phyloP scores from a whole-genome alignment of 2,329 filamentous ascomycete species.

The Colletotrichum spaethianum region DNA sequence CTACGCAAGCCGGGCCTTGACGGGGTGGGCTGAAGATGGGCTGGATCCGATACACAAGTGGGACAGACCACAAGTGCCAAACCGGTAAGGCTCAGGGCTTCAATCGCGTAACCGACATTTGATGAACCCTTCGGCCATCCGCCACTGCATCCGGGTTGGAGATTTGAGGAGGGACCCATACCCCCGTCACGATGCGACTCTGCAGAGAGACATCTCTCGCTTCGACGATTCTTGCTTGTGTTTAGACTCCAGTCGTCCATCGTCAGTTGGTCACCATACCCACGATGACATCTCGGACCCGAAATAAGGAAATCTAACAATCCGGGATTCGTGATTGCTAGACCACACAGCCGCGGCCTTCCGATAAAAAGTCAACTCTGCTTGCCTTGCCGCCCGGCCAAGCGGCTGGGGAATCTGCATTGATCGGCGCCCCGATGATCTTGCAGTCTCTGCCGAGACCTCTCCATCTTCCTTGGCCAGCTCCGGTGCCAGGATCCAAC shows the following conservation, averaged over 20 bases:
- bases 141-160: slow-evolving; percentile 15
- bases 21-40: neutral
- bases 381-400: neutral
- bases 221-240: neutral
- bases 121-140: slow-evolving; percentile 22
- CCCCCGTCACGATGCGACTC: slow-evolving; percentile 28
- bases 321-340: neutral
- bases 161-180: slow-evolving; percentile 27
- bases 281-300: neutral
- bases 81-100: neutral
- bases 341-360: neutral
- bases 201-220: slow-evolving; percentile 5
- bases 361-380: neutral
- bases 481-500: neutral
- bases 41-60: slow-evolving; percentile 2
- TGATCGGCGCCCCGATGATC: slow-evolving; percentile 5
- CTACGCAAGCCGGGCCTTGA: neutral
- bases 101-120: slow-evolving; percentile 30
- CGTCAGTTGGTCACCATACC: slow-evolving; percentile 3
- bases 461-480: slow-evolving; percentile 1
- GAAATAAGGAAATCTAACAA: slow-evolving; percentile 12
- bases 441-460: neutral
- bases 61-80: neutral
- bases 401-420: neutral
- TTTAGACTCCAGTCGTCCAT: slow-evolving; percentile 4